Evolutionary conservation across 129 eudicot genomes (phyloP), one percentile per base, ranked within the genome.

Genomic region (Cynara cardunculus): DNA sequence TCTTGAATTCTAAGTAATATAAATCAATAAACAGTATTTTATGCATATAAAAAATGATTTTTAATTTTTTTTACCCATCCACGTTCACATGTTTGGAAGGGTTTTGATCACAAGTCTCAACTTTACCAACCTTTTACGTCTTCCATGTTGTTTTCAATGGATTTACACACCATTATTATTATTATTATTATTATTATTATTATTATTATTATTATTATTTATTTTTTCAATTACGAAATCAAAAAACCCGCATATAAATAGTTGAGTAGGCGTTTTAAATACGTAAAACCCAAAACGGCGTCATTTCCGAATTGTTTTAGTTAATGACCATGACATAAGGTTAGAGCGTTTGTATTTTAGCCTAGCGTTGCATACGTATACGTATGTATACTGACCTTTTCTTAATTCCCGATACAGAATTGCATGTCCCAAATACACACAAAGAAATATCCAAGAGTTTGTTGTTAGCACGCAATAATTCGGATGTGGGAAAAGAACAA

Each of bases 51-150:
- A n/a, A n/a, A n/a, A n/a, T n/a, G n/a, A n/a, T n/a, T n/a, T n/a
- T n/a, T n/a, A n/a, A n/a, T n/a, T n/a, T n/a, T n/a, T n/a, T n/a
- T n/a, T n/a, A n/a, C n/a, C 73, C 24, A 71, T 76, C 73, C 24
- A 64, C 71, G 61, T 26, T 83, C 86, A 83, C 86, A 77, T 83
- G 82, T 61, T 71, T 82, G 77, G 28, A 76, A 7, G 76, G 70
- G 68, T 37, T 79, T 71, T 67, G 62, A 56, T 82, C 85, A 82
- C 85, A 82, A 69, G 82, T 77, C 49, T 83, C 78, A 61, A 77
- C 86, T 70, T 19, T 62, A 76, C 37, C 81, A 76, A 76, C 81
- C 72, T 76, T 76, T 59, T 69, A 30, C 81, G 59, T 56, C 41
- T 53, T 35, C 72, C 72, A 56, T 56, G 24, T n/a, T 56, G 8